Evolutionary conservation across 1,284 basidiomycete genomes (phyloP).

Genomic region (Golubevia sp.): DNA sequence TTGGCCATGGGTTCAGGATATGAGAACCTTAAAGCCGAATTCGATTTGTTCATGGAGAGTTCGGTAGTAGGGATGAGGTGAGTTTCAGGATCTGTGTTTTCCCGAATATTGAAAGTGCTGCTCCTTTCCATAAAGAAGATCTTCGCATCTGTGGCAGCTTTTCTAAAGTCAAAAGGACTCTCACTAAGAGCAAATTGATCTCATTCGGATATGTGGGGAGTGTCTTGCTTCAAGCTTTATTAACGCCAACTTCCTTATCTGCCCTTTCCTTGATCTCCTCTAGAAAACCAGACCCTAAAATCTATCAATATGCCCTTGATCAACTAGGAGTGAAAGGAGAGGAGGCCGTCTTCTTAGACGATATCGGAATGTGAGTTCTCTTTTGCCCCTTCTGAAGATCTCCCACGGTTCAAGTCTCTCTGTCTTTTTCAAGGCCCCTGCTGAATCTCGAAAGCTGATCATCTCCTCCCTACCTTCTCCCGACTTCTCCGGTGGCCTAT

Average conservation of each 20-base stretch:
- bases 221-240: neutral
- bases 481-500: neutral
- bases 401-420: too few species aligned
- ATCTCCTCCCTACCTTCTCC: neutral
- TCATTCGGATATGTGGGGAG: too few species aligned
- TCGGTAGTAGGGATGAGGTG: conserved; percentile 57
- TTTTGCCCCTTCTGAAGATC: neutral
- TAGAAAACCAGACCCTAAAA: conserved; percentile 61
- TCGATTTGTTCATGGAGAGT: conserved; percentile 60
- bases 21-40: conserved; percentile 37
- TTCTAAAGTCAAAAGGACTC: too few species aligned
- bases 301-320: conserved; percentile 57
- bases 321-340: conserved; percentile 42
- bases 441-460: too few species aligned
- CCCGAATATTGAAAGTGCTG: neutral
- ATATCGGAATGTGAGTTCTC: conserved; percentile 41
- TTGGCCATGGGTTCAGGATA: conserved; percentile 30
- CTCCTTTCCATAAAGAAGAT: neutral
- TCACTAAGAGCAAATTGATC: too few species aligned
- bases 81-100: conserved; percentile 4
- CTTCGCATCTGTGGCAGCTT: too few species aligned
- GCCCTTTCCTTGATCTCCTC: neutral
- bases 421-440: too few species aligned
- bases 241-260: neutral
- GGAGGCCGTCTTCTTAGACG: conserved; percentile 61